Base-by-base conservation (phyloP, 345 rosid genomes). In the Odontarrhena argentea region DNA sequence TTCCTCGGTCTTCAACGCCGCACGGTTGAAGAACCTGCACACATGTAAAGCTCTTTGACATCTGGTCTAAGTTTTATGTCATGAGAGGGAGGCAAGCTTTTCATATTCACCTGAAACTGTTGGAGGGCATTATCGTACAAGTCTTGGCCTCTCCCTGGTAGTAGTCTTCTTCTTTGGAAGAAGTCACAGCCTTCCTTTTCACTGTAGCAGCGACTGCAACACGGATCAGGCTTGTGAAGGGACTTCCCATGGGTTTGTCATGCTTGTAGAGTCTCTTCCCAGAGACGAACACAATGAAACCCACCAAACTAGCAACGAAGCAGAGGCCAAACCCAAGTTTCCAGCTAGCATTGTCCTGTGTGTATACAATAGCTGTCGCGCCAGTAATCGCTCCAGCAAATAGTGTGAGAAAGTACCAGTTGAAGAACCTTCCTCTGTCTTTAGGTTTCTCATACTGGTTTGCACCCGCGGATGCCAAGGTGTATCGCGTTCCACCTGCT, bases 231-330 rank as follows among this genome's bases (percentile, higher is more conserved):
- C 75, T 40, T 6, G 41, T 28, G 52, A 78, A 77, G 1, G 85
- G 83, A 53, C 83, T 83, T 18, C 80, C 83, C 38, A 40, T 48
- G 3, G 81, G 79, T 50, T 51, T 75, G 4, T 61, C 65, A 26
- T 25, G 75, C n/a, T 42, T 34, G 51, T 81, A 80, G 40, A 56
- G 74, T 4, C 75, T 63, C 12, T 18, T 73, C 9, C 85, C 86
- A 1, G 10, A 1, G 15, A 79, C 24, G 60, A 82, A 71, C 59
- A 66, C 36, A 8, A 15, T 63, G 3, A 74, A 57, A 7, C 63
- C 79, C 22, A 84, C 5, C 1, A 70, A 28, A 41, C 69, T 77
- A 8, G 47, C 73, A 5, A 49, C 75, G 2, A 24, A 18, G 34
- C 73, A 81, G 1, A 84, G 22, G 11, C 79, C 70, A 51, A 63